phyloP scores from a whole-genome alignment of 345 rosid species.

The Passiflora organensis region DNA sequence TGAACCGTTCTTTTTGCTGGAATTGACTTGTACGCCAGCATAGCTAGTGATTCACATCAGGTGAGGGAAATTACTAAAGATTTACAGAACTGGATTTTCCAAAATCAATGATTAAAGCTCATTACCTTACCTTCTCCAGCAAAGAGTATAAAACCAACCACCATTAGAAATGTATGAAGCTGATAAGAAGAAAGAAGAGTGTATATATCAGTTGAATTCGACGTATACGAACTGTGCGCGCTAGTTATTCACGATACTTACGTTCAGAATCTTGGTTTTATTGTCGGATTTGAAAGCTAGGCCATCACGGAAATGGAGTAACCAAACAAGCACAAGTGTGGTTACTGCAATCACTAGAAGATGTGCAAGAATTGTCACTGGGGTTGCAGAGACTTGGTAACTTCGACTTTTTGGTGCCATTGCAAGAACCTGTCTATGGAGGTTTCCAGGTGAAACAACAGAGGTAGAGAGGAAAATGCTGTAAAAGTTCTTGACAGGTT shows the following conservation, averaged over 20 bases:
- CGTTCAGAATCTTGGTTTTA: conserved; percentile 40
- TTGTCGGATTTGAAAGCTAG: conserved; percentile 34
- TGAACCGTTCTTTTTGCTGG: conserved; percentile 29
- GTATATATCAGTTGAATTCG: too few relatives aligned
- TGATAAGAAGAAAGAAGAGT: conserved; percentile 10
- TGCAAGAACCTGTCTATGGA: too few relatives aligned
- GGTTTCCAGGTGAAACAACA: too few relatives aligned
- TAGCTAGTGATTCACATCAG: conserved; percentile 24
- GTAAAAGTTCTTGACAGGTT: too few relatives aligned
- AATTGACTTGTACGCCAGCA: conserved; percentile 46
- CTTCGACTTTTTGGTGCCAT: conserved; percentile 35
- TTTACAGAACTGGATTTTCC: not conserved
- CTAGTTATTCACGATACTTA: too few relatives aligned
- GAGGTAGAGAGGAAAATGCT: too few relatives aligned
- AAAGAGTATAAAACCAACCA: conserved; percentile 44
- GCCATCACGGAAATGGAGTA: conserved; percentile 37
- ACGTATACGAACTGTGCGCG: not conserved
- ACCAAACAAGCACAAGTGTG: conserved; percentile 49
- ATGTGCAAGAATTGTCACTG: conserved; percentile 36
- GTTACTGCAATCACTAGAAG: conserved; percentile 32
- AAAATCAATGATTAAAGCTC: not conserved
- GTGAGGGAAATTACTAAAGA: not conserved
- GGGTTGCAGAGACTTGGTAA: conserved; percentile 33
- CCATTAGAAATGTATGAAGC: conserved; percentile 50
- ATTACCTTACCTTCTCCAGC: conserved; percentile 44